phyloP scores from a whole-genome alignment of 768 basidiomycete species.

The Termitomyces heimii region DNA sequence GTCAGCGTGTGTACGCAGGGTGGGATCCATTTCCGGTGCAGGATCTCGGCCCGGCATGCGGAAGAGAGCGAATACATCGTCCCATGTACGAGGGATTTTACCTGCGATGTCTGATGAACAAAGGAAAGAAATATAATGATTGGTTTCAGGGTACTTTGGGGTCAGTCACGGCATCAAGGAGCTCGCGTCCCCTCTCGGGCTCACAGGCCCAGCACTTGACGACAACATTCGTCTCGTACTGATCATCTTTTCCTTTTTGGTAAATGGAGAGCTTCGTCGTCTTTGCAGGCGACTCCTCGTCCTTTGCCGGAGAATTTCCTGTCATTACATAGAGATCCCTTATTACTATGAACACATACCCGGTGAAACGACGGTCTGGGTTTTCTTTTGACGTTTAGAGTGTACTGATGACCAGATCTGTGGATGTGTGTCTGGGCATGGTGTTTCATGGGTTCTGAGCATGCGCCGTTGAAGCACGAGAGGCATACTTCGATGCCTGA shows the following conservation, averaged over 20 bases:
- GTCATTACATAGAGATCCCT: slow-evolving; percentile 41
- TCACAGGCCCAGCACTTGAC: slow-evolving; percentile 83
- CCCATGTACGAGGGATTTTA: slow-evolving; percentile 51
- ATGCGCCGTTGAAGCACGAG: slow-evolving; percentile 91
- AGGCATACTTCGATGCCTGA: slow-evolving; percentile 87
- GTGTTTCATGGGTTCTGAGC: slow-evolving; percentile 51
- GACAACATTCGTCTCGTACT: slow-evolving; percentile 61
- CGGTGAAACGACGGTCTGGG: slow-evolving; percentile 57
- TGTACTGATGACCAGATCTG: slow-evolving; percentile 69
- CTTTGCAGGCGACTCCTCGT: slow-evolving; percentile 82
- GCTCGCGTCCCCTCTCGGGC: slow-evolving; percentile 35
- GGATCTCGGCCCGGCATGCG: slow-evolving; percentile 88
- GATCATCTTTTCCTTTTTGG: slow-evolving; percentile 47
- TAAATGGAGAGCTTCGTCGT: slow-evolving; percentile 84
- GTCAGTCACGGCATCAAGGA: slow-evolving; percentile 32
- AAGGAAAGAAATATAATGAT: not conserved
- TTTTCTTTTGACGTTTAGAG: slow-evolving; percentile 75
- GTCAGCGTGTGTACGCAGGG: slow-evolving; percentile 76
- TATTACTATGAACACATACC: slow-evolving; percentile 37
- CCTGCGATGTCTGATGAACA: slow-evolving; percentile 23
- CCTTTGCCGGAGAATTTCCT: slow-evolving; percentile 52
- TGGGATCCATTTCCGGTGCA: slow-evolving; percentile 92
- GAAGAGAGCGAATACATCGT: slow-evolving; percentile 82
- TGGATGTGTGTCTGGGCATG: slow-evolving; percentile 72
- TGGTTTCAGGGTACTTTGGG: slow-evolving; percentile 21